Conservation (phyloP, 805 yeast genomes). For the Metschnikowia peoriensis region DNA sequence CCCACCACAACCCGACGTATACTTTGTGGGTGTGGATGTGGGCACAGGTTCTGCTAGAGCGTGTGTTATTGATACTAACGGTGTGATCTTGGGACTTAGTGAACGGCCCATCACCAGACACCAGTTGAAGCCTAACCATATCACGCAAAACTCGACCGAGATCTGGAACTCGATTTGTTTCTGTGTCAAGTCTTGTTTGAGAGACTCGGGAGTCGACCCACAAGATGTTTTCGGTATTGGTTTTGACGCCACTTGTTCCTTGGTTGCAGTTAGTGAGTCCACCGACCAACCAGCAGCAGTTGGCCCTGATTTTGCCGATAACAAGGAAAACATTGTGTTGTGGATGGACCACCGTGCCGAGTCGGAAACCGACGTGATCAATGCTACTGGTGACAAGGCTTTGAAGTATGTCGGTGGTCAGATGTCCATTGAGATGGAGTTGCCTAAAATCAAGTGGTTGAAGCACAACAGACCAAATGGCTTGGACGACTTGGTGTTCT, state of each 20-base stretch:
- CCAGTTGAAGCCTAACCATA: constrained; percentile 67
- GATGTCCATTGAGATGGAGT: constrained; percentile 98
- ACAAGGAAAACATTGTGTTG: constrained; percentile 76
- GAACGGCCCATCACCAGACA: constrained; percentile 78
- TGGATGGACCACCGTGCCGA: constrained; percentile 99
- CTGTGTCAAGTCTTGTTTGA: constrained; percentile 72
- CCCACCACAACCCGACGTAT: constrained; percentile 46
- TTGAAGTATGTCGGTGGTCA: constrained; percentile 93
- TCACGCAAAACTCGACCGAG: constrained; percentile 85
- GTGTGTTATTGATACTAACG: constrained; percentile 79
- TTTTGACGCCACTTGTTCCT: constrained; percentile 95
- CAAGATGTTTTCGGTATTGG: constrained; percentile 79
- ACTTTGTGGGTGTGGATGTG: constrained; percentile 83
- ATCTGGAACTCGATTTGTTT: constrained; percentile 87
- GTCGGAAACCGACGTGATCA: constrained; percentile 74
- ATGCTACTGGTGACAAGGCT: constrained; percentile 73
- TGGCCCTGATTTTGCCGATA: constrained; percentile 82
- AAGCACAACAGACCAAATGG: constrained; percentile 74
- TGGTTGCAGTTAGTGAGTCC: constrained; percentile 71
- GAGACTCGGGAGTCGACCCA: constrained; percentile 73
- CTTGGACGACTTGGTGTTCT: constrained; percentile 68
- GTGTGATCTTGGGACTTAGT: constrained; percentile 75
- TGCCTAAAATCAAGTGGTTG: constrained; percentile 96
- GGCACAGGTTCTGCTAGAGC: constrained; percentile 99
- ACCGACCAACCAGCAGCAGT: constrained; percentile 76